These are phyloP conservation scores for Monosporascus sp. DNA, from an alignment of 2,329 filamentous ascomycete genomes.

Conservation along the genomic window DNA sequence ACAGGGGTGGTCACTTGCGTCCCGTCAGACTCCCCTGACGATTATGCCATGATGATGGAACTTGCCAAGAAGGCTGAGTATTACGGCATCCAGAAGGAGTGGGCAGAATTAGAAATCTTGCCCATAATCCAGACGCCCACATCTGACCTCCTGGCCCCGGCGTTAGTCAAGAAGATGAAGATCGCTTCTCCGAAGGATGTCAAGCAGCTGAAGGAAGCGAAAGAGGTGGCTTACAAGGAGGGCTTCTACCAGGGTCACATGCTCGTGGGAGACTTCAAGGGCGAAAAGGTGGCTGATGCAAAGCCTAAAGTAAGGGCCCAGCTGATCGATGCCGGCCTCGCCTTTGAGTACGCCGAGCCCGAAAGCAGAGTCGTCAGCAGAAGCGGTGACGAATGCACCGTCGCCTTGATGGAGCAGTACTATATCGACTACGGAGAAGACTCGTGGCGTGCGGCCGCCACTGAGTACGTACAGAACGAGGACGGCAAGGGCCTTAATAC, in stretches of 20 bases:
- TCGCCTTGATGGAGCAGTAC: constrained; percentile 93
- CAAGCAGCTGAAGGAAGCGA: constrained; percentile 85
- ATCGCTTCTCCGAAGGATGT: constrained; percentile 95
- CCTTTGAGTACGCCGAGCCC: constrained; percentile 90
- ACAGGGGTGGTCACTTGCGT: constrained; percentile 96
- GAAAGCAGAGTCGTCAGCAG: constrained; percentile 84
- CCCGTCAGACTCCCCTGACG: constrained; percentile 91
- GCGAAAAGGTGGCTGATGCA: constrained; percentile 76
- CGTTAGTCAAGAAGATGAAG: constrained; percentile 86
- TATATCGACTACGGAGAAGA: constrained; percentile 95
- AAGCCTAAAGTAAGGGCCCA: constrained; percentile 80
- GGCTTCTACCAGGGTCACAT: constrained; percentile 95
- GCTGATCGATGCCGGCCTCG: constrained; percentile 69
- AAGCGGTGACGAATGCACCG: constrained; percentile 89
- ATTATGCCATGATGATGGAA: constrained; percentile 84
- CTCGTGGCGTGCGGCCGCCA: constrained; percentile 72
- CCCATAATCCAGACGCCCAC: constrained; percentile 86
- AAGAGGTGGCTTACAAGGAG: constrained; percentile 94
- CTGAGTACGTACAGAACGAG: constrained; percentile 65
- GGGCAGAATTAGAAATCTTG: constrained; percentile 84
- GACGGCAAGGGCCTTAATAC: constrained; percentile 68
- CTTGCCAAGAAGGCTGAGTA: constrained; percentile 92
- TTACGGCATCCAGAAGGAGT: constrained; percentile 94
- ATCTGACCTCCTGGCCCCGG: constrained; percentile 77
- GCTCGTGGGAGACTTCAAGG: constrained; percentile 81